Evolutionary conservation across 73 alveolate genomes (phyloP).

Genomic region (Effrenium voratum): DNA sequence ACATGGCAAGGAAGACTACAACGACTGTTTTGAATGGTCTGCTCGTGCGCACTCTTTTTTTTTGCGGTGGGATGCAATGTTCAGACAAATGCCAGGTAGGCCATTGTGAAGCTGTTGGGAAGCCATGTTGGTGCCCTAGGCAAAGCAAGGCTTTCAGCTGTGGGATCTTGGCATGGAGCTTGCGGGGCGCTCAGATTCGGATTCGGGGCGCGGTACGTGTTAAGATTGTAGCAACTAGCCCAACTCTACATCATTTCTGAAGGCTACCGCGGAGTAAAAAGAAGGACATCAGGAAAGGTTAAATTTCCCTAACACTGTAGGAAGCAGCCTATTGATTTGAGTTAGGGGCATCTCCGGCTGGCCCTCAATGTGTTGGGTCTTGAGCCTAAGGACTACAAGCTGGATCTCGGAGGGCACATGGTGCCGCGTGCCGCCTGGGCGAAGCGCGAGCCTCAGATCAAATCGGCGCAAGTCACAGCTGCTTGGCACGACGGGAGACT

Average conservation of each 20-base stretch:
- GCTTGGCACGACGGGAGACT: neutral
- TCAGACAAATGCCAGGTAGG: neutral
- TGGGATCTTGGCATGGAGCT: constrained; percentile 93
- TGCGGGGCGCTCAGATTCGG: neutral
- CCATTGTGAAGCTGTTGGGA: neutral
- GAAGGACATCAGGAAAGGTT: too few relatives aligned
- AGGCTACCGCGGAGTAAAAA: too few relatives aligned
- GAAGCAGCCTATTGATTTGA: too few relatives aligned
- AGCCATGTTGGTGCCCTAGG: constrained; percentile 12
- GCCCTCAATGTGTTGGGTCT: too few relatives aligned
- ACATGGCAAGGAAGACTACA: too few relatives aligned
- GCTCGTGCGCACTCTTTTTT: neutral
- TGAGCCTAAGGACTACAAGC: constrained; percentile 41
- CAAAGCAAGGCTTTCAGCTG: constrained; percentile 55
- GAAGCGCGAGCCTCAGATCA: neutral
- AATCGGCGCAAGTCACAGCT: neutral
- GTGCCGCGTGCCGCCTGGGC: constrained; percentile 92
- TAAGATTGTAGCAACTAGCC: neutral
- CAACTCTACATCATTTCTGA: too few relatives aligned
- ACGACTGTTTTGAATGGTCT: too few relatives aligned
- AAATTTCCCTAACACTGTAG: too few relatives aligned
- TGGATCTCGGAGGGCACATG: constrained; percentile 81
- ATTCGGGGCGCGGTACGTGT: neutral
- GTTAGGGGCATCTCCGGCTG: too few relatives aligned
- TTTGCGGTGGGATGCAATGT: too few relatives aligned